Percentiles rank a stretch among this genome's conserved stretches.
phyloP scores from a whole-genome alignment of 148 eudicot species.

The Polygonum maritimum region DNA sequence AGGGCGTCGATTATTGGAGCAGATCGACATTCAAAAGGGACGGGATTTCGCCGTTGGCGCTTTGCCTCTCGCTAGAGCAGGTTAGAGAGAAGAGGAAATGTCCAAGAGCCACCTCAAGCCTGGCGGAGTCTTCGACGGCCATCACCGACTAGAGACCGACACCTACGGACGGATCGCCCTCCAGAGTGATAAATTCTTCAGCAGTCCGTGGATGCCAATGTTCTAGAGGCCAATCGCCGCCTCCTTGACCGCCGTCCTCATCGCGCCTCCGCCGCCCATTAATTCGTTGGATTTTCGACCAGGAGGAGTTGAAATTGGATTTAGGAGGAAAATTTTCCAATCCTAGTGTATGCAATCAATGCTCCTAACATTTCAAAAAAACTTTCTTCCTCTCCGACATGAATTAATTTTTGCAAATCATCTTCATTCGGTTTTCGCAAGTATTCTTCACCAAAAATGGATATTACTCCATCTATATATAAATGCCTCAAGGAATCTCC shows the following conservation, averaged over 20 bases:
- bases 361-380: not conserved
- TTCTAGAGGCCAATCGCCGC: constrained; percentile 38
- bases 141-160: too few species aligned
- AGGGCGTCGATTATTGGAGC: too few species aligned
- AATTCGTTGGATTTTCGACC: not conserved
- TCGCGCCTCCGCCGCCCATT: constrained; percentile 85
- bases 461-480: not conserved
- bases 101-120: constrained; percentile 13
- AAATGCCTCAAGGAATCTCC: not conserved
- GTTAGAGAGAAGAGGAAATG: too few species aligned
- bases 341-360: not conserved
- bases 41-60: too few species aligned
- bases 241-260: constrained; percentile 58
- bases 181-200: constrained; percentile 20
- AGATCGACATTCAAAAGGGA: too few species aligned
- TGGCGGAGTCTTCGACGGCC: constrained; percentile 16
- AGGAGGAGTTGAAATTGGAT: not conserved
- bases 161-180: constrained; percentile 14
- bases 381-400: not conserved
- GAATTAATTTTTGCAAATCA: not conserved
- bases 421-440: not conserved
- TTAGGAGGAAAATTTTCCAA: too few species aligned
- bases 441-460: not conserved
- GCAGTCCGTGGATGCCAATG: constrained; percentile 25
- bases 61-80: too few species aligned